These are phyloP conservation scores for Suillus discolor DNA, from an alignment of 768 basidiomycete species.

Conservation along the genomic window DNA sequence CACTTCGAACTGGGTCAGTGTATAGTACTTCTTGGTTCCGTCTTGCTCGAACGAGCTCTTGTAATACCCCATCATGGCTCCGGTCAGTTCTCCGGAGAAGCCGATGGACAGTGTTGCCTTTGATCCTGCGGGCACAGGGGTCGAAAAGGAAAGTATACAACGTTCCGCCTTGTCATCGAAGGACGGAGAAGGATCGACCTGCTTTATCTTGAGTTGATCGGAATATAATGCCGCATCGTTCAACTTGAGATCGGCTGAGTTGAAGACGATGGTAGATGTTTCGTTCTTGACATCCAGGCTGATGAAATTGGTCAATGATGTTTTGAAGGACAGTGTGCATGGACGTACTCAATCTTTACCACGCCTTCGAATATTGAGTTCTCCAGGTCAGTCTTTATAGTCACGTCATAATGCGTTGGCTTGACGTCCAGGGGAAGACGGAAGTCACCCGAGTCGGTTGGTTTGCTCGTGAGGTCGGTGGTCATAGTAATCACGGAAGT, in stretches of 20 bases:
- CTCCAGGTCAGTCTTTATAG: slow-evolving; percentile 80
- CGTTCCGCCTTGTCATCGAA: slow-evolving; percentile 69
- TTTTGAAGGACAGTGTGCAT: neutral
- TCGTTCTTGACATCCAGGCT: slow-evolving; percentile 67
- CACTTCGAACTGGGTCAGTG: slow-evolving; percentile 90
- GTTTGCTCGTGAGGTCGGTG: neutral
- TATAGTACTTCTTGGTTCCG: slow-evolving; percentile 66
- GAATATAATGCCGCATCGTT: slow-evolving; percentile 58
- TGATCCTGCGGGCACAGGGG: slow-evolving; percentile 62
- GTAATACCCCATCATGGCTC: slow-evolving; percentile 85
- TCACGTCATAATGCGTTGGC: slow-evolving; percentile 78
- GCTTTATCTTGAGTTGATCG: slow-evolving; percentile 52
- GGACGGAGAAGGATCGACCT: slow-evolving; percentile 44
- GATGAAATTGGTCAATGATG: slow-evolving; percentile 5
- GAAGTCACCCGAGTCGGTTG: slow-evolving; percentile 19
- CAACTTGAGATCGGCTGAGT: slow-evolving; percentile 62
- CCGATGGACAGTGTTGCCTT: slow-evolving; percentile 70
- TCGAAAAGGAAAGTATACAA: slow-evolving; percentile 59
- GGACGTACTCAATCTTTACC: slow-evolving; percentile 65
- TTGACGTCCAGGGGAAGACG: slow-evolving; percentile 70
- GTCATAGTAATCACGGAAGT: slow-evolving; percentile 18
- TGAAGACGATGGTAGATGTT: slow-evolving; percentile 65
- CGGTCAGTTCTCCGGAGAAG: slow-evolving; percentile 70
- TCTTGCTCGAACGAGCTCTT: slow-evolving; percentile 63
- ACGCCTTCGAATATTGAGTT: slow-evolving; percentile 76